These are phyloP conservation scores for Ceriops decandra DNA, from an alignment of 345 rosid species.

Conservation along the genomic window DNA sequence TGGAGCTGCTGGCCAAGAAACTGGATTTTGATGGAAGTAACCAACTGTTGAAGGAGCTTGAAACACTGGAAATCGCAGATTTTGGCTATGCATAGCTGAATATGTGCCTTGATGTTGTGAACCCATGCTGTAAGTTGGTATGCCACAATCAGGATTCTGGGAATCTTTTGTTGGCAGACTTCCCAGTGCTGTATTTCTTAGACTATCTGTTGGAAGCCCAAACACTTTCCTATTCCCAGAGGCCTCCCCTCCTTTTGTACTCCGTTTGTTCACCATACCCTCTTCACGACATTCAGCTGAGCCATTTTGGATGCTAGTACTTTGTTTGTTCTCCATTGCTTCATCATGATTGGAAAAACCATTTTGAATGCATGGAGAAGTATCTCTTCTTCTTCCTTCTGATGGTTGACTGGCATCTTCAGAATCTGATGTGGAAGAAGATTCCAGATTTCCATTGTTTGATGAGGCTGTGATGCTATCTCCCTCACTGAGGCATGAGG, in stretches of 20 bases:
- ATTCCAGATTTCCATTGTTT: conserved; percentile 57
- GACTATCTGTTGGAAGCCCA: conserved; percentile 32
- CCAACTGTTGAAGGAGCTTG: conserved; percentile 67
- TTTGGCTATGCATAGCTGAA: conserved; percentile 54
- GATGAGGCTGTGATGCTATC: conserved; percentile 72
- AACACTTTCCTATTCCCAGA: conserved; percentile 26
- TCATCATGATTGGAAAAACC: conserved; percentile 38
- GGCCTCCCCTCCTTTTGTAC: conserved; percentile 30
- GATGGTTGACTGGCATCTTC: conserved; percentile 69
- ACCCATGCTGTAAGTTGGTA: conserved; percentile 30
- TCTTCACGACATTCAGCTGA: conserved; percentile 35
- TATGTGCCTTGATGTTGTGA: conserved; percentile 46
- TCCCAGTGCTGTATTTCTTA: conserved; percentile 30
- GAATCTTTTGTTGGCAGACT: conserved; percentile 29
- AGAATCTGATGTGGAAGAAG: conserved; percentile 82
- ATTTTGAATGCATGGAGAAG: conserved; percentile 32
- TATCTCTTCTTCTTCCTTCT: conserved; percentile 59
- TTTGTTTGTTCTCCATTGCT: conserved; percentile 27
- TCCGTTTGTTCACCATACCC: conserved; percentile 29
- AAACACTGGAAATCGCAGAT: conserved; percentile 49
- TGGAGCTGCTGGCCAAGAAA: conserved; percentile 71
- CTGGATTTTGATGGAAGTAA: conserved; percentile 76
- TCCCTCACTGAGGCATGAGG: conserved; percentile 82
- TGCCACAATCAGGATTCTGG: conserved; percentile 39
- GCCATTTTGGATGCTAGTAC: conserved; percentile 23